phyloP scores from a whole-genome alignment of 2,329 filamentous ascomycete species.

The Cercospora sp. region DNA sequence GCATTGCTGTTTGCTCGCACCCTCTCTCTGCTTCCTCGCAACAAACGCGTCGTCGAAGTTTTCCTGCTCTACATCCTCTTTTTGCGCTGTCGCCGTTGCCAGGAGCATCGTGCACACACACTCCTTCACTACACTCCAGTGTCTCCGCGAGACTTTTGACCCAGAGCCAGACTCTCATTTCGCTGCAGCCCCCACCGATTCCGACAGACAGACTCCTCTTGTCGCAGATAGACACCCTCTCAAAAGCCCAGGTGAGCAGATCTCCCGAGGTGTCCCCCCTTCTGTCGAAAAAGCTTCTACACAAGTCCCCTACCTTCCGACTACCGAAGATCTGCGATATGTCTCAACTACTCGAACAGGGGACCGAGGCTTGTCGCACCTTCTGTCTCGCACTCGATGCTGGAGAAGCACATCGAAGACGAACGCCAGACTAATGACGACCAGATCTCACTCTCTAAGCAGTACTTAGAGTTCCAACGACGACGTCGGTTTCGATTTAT shows the following conservation, averaged over 20 bases:
- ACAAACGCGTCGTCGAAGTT: constrained; percentile 4
- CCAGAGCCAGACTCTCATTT: constrained; percentile 28
- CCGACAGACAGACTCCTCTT: constrained; percentile 7
- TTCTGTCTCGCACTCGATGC: constrained; percentile 1
- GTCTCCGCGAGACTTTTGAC: constrained; percentile 28
- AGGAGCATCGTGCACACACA: constrained; percentile 30
- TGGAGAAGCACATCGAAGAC: neutral
- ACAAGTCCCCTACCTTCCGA: constrained; percentile 1
- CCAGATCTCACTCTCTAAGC: neutral
- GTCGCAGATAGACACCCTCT: constrained; percentile 15
- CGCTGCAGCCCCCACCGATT: constrained; percentile 19
- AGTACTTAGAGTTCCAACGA: neutral
- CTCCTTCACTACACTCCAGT: constrained; percentile 11
- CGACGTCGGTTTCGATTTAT: constrained; percentile 4
- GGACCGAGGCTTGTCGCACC: neutral
- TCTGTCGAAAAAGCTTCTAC: constrained; percentile 1
- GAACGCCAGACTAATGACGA: neutral
- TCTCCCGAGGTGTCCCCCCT: neutral
- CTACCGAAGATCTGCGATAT: constrained; percentile 1
- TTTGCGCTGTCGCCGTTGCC: constrained; percentile 21
- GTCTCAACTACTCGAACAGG: constrained; percentile 5
- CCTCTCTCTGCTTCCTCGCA: constrained; percentile 6
- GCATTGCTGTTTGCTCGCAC: neutral
- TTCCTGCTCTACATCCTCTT: neutral
- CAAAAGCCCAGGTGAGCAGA: constrained; percentile 21